Evolutionary conservation across 2,329 filamentous ascomycete genomes (phyloP), one percentile per base, ranked within the genome.

Genomic region (Dactylellina sp.): DNA sequence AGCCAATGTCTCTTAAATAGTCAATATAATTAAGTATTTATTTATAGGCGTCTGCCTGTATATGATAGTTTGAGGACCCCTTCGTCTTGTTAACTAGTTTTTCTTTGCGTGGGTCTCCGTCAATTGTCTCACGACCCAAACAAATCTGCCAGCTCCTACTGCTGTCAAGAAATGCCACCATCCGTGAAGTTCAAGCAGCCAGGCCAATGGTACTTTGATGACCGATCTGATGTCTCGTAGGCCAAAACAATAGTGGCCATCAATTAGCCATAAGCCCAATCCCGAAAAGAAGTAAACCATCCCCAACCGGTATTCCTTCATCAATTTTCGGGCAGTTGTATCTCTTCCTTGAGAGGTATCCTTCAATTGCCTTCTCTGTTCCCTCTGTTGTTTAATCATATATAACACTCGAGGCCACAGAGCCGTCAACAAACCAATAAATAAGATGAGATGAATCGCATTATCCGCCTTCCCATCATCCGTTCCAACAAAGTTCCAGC

Each of bases 161-260:
- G 50, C 50, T 2, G 50, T 55, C 35, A 55, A 24, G 20, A 55
- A 55, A 40, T 55, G 50, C 50, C 50, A 55, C 50, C 50, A 55
- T 2, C 50, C 50, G 32, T 55, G 50, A 40, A 55, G 40, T 22
- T 55, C 50, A 9, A 55, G 7, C 2, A 55, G 2, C 50, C 50
- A 55, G 11, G 32, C 50, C 50, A 55, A 55, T 12, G 50, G 50
- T 18, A 55, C 11, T 12, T 32, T 11, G 32, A 55, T 40, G 14
- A 40, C 16, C 3, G 32, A 14, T 22, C 50, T 55, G 16, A 55
- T n/a, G 25, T 40, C 18, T 24, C 50, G n/a, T 32, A 55, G 20
- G 7, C 35, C 16, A n/a, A 22, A 55, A 25, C 50, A 55, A 39
- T 39, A 55, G 16, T 28, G 50, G 9, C 50, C 50, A 7, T 55